Evolutionary conservation across 2,329 filamentous ascomycete species (phyloP), one percentile per base, ranked within the genome.

Genomic region (Paecilomyces fulvus): DNA sequence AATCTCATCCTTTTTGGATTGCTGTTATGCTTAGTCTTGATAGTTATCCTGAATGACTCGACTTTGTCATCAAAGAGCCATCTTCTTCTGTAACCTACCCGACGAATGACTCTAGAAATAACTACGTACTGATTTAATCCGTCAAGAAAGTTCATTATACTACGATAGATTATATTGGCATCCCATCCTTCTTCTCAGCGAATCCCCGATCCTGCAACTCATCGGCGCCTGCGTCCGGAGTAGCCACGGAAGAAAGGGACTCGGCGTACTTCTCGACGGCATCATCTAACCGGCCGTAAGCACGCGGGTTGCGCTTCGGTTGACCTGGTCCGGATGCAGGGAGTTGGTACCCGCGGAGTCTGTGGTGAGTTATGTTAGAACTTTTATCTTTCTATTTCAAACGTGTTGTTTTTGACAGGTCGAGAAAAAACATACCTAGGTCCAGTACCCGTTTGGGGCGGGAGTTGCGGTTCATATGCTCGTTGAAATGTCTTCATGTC

Each of bases 281-380:
- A 57, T 80, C 76, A 55, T 80, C 74, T 20, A 88, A 75, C 56
- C 80, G 81, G 49, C 82, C 82, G 78, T 86, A 95, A 1, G 82
- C 80, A 11, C 84, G 79, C 37, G 82, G 79, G 68, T 92, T 91
- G 63, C 85, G 86, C 70, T 80, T 87, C 28, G 73, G 67, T 55
- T 82, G 79, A 52, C 85, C 81, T 7, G 81, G 80, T 0, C 83
- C 85, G 51, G 85, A 81, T 53, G 84, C 83, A 71, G 88, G 90
- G 70, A 86, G 88, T 67, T 95, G 88, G 65, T 95, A 95, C 1
- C 91, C 91, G 65, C 91, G 80, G 33, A 88, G 80, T 65, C 81
- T 82, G 46, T 0, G 52, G 21, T 17, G 1, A 49, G 53, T 49
- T 51, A 20, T 17, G 8, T 14, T 20, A 37, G 46, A 37, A 23